Conservation (phyloP, 192 early-diverging fungal genomes). For the Backusella macrospora region DNA sequence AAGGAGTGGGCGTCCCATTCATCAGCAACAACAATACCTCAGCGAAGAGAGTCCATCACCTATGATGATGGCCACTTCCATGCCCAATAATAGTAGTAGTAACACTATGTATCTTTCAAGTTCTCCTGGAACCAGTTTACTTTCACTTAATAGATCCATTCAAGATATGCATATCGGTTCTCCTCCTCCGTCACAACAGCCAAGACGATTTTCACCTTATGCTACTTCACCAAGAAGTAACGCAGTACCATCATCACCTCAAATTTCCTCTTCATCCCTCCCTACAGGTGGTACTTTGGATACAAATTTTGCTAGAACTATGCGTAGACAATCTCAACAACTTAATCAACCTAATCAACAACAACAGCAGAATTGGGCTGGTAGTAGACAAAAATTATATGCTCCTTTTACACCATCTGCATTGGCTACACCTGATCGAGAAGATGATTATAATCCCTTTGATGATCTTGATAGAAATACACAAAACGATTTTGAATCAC, state of each 20-base stretch:
- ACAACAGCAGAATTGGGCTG: background rate
- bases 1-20: background rate
- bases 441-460: conserved; percentile 37
- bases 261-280: conserved; percentile 15
- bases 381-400: conserved; percentile 23
- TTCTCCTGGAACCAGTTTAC: conserved; percentile 21
- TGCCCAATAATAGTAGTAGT: conserved; percentile 11
- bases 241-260: background rate
- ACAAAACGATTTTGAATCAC: background rate
- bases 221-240: conserved; percentile 1
- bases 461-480: conserved; percentile 15
- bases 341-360: background rate
- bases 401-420: conserved; percentile 37
- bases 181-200: conserved; percentile 30
- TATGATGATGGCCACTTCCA: conserved; percentile 12
- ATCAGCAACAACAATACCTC: background rate
- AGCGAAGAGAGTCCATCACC: background rate
- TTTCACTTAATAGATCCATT: conserved; percentile 37
- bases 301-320: conserved; percentile 10
- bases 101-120: conserved; percentile 13
- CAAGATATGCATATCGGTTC: conserved; percentile 38
- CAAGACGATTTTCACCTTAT: conserved; percentile 40
- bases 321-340: conserved; percentile 1
- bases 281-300: conserved; percentile 2
- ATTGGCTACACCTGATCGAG: conserved; percentile 34